Base-by-base conservation (phyloP, 2,329 filamentous ascomycete genomes). In the Lachnellula occidentalis region DNA sequence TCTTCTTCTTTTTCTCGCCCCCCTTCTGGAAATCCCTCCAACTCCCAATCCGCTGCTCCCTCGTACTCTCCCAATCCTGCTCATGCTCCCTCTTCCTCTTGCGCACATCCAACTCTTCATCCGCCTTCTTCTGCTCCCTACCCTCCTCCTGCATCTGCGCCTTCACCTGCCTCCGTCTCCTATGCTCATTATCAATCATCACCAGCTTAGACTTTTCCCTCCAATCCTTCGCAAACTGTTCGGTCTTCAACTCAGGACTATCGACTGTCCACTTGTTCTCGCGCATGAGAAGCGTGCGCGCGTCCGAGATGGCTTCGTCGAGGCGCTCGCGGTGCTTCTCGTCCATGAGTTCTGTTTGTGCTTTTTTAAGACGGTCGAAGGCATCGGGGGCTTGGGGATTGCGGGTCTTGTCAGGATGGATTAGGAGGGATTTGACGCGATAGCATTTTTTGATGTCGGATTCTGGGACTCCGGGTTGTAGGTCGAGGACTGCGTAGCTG, bases 91-190 rank as follows among this genome's bases (percentile, higher is more conserved):
- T 80, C 81, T 92, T 92, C 64, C 88, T 80, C 75, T 92, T 92
- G 66, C 89, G 77, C 63, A 81, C 81, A 66, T 92, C 90, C 9
- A 88, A 58, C 74, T 96, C 92, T 64, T 91, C 88, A 21, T 99
- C 94, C 66, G 85, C 85, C 70, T 87, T 88, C 68, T 85, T 83
- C 79, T 95, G 86, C 76, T 94, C 87, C 52, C 94, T 80, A 6
- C 94, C 94, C 72, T 99, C 92, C 72, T 99, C 94, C 73, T 95
- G 90, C 86, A 99, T 87, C 77, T 94, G 88, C 41, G 89, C 94
- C 76, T 95, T 95, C 70, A 92, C 72, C 78, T 96, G 92, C 62
- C 91, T 81, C 57, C 89, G 79, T 52, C 90, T 79, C 50, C 94
- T 81, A 66, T 91, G 82, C 75, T 97, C 94, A 69, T 95, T 92